Evolutionary conservation across 2,329 filamentous ascomycete species (phyloP), one percentile per base, ranked within the genome.

Genomic region (Fragosphaeria purpurea): DNA sequence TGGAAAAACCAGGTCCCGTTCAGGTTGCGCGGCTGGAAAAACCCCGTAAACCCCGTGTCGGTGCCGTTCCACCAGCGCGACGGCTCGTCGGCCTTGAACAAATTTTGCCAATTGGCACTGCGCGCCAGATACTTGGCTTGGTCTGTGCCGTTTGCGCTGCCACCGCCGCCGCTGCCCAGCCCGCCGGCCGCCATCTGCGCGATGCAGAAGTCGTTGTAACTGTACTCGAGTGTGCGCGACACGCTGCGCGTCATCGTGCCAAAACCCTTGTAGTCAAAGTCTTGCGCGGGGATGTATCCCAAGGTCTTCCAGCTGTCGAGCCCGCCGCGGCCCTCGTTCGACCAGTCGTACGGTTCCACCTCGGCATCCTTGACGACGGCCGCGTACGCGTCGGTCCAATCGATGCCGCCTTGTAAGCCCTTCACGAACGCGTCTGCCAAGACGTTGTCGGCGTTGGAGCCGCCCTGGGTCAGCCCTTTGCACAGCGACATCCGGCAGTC

Each of bases 401-500:
- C 77, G 6, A 89, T 76, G 2, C 75, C 79, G 2, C 68, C 67
- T 0, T 65, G 67, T 4, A 87, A 70, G 7, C 81, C 82, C 61
- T 88, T 88, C 31, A 86, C 50, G 52, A 75, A 86, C 0, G 79
- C 79, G 58, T 88, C 85, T 0, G 75, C 79, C 3, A 88, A 68
- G 1, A 88, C 73, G 7, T 82, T 75, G 58, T 88, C 84, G 8
- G 84, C 82, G 53, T 88, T 88, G 0, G 82, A 86, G 0, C 85
- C 86, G 9, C 85, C 84, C 67, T 88, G 85, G 0, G 83, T 86
- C 59, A 76, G 83, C 0, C 85, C 85, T 61, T 84, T 85, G 62
- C 78, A 85, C 1, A 88, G 71, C n/a, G 75, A 81, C 84, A 88
- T 88, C 38, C 83, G 77, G 56, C 84, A 88, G 61, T 89, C 85